These are phyloP conservation scores for Westerdykella sp. DNA, from an alignment of 2,329 filamentous ascomycete species.

Conservation along the genomic window DNA sequence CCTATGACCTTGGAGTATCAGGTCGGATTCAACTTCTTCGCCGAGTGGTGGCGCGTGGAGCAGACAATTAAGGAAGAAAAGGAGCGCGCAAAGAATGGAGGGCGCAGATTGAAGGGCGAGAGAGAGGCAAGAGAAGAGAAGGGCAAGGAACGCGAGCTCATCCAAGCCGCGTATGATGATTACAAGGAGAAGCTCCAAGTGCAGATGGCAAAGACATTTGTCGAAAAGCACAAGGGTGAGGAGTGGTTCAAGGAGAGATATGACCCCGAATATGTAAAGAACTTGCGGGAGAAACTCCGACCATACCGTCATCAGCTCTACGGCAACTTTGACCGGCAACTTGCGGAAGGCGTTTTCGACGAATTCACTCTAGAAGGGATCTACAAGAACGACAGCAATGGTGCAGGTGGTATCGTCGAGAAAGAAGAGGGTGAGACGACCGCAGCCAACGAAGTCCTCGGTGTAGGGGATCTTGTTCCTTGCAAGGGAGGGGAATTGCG, in stretches of 20 bases:
- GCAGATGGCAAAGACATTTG: constrained; percentile 80
- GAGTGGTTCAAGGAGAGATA: constrained; percentile 99
- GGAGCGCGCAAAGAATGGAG: constrained; percentile 63
- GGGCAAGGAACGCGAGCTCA: constrained; percentile 71
- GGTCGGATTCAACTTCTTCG: constrained; percentile 79
- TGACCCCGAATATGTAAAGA: constrained; percentile 71
- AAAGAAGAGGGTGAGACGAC: constrained; percentile 95
- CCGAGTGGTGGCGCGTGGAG: constrained; percentile 80
- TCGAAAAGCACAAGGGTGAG: constrained; percentile 85
- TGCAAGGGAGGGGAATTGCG: constrained; percentile 77
- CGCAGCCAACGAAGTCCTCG: constrained; percentile 83
- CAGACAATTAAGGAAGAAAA: constrained; percentile 78
- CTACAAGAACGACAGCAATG: constrained; percentile 87
- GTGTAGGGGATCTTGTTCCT: constrained; percentile 84
- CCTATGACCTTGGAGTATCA: constrained; percentile 69
- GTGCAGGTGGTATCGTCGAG: constrained; percentile 75
- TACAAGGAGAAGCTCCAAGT: constrained; percentile 62
- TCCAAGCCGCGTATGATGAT: constrained; percentile 61
- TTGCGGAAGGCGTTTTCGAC: constrained; percentile 81
- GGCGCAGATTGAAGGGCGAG: constrained; percentile 58
- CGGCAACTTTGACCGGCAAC: constrained; percentile 80
- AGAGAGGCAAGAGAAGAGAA: constrained; percentile 66
- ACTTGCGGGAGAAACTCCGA: constrained; percentile 67
- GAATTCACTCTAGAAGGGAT: constrained; percentile 92
- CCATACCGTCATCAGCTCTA: constrained; percentile 75